Evolutionary conservation across 2,329 filamentous ascomycete genomes (phyloP).

Genomic region (Neonectria hederae): DNA sequence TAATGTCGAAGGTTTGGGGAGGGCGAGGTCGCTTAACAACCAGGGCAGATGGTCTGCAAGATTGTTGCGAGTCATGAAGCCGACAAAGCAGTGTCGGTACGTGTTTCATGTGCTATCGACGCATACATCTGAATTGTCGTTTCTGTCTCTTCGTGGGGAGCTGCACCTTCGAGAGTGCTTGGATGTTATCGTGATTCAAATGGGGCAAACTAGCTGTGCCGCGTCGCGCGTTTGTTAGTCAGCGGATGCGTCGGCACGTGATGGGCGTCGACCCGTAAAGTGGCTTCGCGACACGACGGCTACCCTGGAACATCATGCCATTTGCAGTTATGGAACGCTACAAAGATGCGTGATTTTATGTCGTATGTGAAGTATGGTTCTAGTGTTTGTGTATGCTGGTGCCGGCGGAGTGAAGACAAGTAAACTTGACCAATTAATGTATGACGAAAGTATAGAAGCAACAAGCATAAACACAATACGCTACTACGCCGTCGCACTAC

Average conservation of each 20-base stretch:
- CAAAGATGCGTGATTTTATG: not conserved
- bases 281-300: not conserved
- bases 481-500: no score
- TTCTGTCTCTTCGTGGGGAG: conserved; percentile 15
- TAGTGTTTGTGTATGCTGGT: no score
- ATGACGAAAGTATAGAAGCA: no score
- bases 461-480: no score
- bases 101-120: conserved; percentile 32
- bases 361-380: no score
- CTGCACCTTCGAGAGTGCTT: conserved; percentile 26
- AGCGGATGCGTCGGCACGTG: conserved; percentile 45
- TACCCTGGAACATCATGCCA: conserved; percentile 1
- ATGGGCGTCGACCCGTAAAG: conserved; percentile 15
- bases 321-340: not conserved
- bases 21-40: conserved; percentile 60
- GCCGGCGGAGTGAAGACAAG: no score
- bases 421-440: no score
- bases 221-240: conserved; percentile 50
- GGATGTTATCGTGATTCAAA: conserved; percentile 38
- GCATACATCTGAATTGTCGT: conserved; percentile 38
- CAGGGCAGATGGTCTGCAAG: conserved; percentile 66
- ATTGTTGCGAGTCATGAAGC: conserved; percentile 71
- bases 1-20: conserved; percentile 52
- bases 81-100: conserved; percentile 42
- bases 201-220: conserved; percentile 23